Evolutionary conservation across 2,329 filamentous ascomycete species (phyloP), one percentile per base, ranked within the genome.

Genomic region (Diaporthe sp.): DNA sequence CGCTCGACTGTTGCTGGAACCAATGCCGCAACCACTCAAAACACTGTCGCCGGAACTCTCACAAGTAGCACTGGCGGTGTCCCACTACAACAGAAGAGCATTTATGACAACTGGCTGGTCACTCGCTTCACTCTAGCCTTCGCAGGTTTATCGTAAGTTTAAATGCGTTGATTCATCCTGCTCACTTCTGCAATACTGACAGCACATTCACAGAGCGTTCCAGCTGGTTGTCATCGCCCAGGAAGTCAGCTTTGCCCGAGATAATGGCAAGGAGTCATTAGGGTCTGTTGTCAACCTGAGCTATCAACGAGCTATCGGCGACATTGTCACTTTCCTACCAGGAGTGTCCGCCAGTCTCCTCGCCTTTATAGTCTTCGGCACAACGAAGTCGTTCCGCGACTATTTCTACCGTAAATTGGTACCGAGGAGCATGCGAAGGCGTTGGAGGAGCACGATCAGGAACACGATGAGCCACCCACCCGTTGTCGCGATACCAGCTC

Each of bases 71-170:
- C 60, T 30, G 64, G 47, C 38, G 67, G 58, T 35, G 58, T 73
- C 42, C 78, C 70, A 38, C 74, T 72, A 61, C 76, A 74, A 17
- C 40, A 61, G 25, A 72, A 57, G 57, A 83, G 80, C 35, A 86
- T 87, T 13, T 88, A 87, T 76, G 85, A 88, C 76, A 81, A 80
- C 54, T 87, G 85, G 81, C 81, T 88, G 7, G 77, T 88, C 8
- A 80, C 84, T 9, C 84, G 86, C 13, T 88, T 88, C 76, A 83
- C 83, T 2, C 81, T 87, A 17, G 86, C 82, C 2, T 87, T 87
- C 73, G 72, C 84, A 4, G 81, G 85, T 15, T 77, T 87, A 55
- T 80, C 82, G 83, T 84, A 75, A 77, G 81, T 38, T 12, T 33
- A 17, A 30, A 30, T 19, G 25, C 8, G 10, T 15, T 12, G 12